Evolutionary conservation across 2,329 filamentous ascomycete species (phyloP).

Genomic region (Aspergillus unguis): DNA sequence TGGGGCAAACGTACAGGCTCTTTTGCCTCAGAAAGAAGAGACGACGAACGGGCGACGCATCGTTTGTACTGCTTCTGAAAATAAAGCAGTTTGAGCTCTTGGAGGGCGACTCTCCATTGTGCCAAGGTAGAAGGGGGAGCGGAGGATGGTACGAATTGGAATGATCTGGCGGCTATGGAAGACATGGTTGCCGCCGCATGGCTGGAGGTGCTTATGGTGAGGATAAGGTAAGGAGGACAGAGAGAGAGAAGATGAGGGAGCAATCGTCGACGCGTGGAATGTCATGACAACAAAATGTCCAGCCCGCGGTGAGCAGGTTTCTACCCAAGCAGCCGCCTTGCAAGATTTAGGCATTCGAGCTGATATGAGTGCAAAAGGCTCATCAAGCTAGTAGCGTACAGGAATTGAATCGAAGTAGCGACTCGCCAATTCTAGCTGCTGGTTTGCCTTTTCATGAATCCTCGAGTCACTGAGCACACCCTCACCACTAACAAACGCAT

Average conservation of each 20-base stretch:
- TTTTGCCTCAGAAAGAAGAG: constrained; percentile 27
- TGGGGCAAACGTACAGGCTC: constrained; percentile 24
- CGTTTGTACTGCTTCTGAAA: constrained; percentile 40
- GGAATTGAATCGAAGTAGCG: constrained; percentile 21
- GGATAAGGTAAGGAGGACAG: neutral
- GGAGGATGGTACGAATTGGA: constrained; percentile 17
- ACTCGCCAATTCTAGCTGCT: constrained; percentile 19
- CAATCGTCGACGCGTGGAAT: neutral
- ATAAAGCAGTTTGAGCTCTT: constrained; percentile 37
- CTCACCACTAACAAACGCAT: constrained; percentile 55
- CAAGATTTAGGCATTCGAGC: too few relatives aligned
- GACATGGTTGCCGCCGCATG: constrained; percentile 1
- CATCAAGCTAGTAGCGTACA: constrained; percentile 4
- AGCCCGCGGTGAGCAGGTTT: constrained; percentile 2
- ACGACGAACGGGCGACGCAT: constrained; percentile 33
- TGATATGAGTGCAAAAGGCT: too few relatives aligned
- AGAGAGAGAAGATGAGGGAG: neutral
- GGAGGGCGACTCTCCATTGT: constrained; percentile 35
- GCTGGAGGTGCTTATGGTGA: neutral
- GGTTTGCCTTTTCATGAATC: constrained; percentile 23
- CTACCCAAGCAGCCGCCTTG: too few relatives aligned
- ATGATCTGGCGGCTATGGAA: constrained; percentile 16
- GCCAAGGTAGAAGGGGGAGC: constrained; percentile 20
- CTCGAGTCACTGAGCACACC: constrained; percentile 36
- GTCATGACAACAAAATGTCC: constrained; percentile 12